Base-by-base conservation (phyloP, 2,329 filamentous ascomycete genomes). In the Neofusicoccum kwambonambiense region DNA sequence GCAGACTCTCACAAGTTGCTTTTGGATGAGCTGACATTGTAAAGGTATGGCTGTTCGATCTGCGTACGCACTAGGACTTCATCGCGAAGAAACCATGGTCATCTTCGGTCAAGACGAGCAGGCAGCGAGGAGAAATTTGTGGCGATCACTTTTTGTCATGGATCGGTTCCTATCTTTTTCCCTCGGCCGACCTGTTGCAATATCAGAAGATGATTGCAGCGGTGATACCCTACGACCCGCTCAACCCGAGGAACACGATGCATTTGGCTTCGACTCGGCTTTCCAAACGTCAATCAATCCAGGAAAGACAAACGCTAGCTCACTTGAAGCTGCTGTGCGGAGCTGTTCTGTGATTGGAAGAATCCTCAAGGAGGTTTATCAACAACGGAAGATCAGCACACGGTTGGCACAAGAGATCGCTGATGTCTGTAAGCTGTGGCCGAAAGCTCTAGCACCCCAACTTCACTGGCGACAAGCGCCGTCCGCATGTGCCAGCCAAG, bases 81-180 rank as follows among this genome's bases (percentile, higher is more conserved):
- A 90, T 68, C 80, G 85, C 69, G 83, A 85, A 69, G 86, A 89
- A 68, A 84, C 84, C 2, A 82, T 86, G 76, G 74, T 79, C 12
- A 80, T 87, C 15, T 88, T 87, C 70, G 75, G 74, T 7, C 70
- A 71, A 0, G 76, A 80, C 11, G 79, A 86, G 58, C 78, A 83
- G 67, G 73, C 71, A 8, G 73, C 82, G 8, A 80, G 87, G 39
- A 82, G 83, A 34, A 89, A 86, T 56, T 74, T 90, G 3, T 90
- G 87, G 88, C 83, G 84, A 64, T 87, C 86, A 11, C 74, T 90
- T 0, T 89, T 88, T 65, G 79, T 90, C 13, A 79, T 90, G 7
- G 88, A 90, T 70, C 81, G 85, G 15, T 86, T 90, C 60, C 78
- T 90, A 1, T 84, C 87, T 1, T 84, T 86, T 27, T 86, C 86